Evolutionary conservation across 768 basidiomycete species (phyloP).

Genomic region (Pulveroboletus sp.): DNA sequence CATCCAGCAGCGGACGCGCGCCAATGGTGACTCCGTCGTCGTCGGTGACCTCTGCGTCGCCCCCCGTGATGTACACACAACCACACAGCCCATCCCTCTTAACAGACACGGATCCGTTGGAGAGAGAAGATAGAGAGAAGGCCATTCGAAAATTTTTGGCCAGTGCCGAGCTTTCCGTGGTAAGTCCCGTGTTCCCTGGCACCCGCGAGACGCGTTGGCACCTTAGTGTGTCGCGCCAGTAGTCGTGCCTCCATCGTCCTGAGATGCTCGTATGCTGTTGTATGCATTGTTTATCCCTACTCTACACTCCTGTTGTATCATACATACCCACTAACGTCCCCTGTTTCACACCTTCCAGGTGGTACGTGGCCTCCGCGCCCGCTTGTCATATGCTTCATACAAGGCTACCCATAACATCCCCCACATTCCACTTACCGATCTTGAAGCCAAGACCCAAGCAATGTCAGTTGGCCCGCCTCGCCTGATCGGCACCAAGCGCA

Average conservation of each 20-base stretch:
- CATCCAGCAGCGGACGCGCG: conserved; percentile 23
- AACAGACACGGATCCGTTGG: conserved; percentile 38
- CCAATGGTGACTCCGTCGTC: conserved; percentile 77
- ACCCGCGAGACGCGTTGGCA: conserved; percentile 46
- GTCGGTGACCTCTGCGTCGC: conserved; percentile 78
- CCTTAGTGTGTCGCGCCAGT: conserved; percentile 21
- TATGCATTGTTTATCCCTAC: neutral
- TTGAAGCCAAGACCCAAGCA: conserved; percentile 55
- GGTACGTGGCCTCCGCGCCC: conserved; percentile 73
- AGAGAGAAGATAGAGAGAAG: conserved; percentile 58
- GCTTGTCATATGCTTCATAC: conserved; percentile 79
- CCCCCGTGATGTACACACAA: conserved; percentile 59
- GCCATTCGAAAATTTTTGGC: conserved; percentile 74
- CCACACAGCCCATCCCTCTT: conserved; percentile 38
- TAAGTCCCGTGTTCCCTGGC: conserved; percentile 41
- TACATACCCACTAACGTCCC: conserved; percentile 26
- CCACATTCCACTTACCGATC: conserved; percentile 60
- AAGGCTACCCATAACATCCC: conserved; percentile 74
- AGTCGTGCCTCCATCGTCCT: conserved; percentile 2
- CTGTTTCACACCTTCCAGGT: conserved; percentile 48
- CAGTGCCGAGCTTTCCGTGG: conserved; percentile 75
- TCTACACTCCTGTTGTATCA: conserved; percentile 6
- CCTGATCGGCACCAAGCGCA: conserved; percentile 57
- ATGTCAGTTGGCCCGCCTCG: conserved; percentile 45
- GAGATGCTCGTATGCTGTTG: conserved; percentile 1